Base-by-base conservation (phyloP, 306 rosid species). In the Luffa acutangula region DNA sequence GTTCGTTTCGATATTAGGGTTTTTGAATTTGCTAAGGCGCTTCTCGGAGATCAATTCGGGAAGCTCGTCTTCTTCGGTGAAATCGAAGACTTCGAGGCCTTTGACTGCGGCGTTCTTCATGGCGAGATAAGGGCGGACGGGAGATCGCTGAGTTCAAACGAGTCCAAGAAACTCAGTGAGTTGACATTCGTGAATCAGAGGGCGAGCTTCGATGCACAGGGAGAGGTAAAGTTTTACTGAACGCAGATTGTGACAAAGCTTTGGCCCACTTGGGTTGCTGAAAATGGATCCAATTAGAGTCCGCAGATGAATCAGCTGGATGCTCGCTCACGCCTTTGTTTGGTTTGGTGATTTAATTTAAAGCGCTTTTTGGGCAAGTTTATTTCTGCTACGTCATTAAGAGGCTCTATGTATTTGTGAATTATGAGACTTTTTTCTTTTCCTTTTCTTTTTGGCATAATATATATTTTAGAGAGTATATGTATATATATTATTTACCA, bases 31-130 rank as follows among this genome's bases (percentile, higher is more conserved):
- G 51, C 11, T 52, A 37, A 76, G 31, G 31, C 39, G 78, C 21
- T 84, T 89, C 8, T 49, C 83, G 51, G 86, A 49, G 65, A 74
- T 75, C 76, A 78, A 64, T 53, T 86, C 88, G 3, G 80, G 63
- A 5, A 33, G 83, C 72, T 81, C 91, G 36, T 92, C 98, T 34
- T 90, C 90, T 58, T 87, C 87, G 64, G 80, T 81, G 86, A 85
- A 92, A 82, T 89, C 96, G 85, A 86, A 88, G 42, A 88, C 94
- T 8, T 76, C 83, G 8, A 87, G 80, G 80, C 87, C 93, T 84
- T 80, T 66, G 48, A 81, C 75, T 18, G 91, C 78, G 67, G 92
- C 83, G 80, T 71, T 80, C 83, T 78, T 88, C 96, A 92, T 94
- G 63, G 81, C 78, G 57, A 7, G 52, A 59, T 43, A 56, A 67